phyloP scores from a whole-genome alignment of 192 early-diverging fungal species.

The Coemansia sp. region DNA sequence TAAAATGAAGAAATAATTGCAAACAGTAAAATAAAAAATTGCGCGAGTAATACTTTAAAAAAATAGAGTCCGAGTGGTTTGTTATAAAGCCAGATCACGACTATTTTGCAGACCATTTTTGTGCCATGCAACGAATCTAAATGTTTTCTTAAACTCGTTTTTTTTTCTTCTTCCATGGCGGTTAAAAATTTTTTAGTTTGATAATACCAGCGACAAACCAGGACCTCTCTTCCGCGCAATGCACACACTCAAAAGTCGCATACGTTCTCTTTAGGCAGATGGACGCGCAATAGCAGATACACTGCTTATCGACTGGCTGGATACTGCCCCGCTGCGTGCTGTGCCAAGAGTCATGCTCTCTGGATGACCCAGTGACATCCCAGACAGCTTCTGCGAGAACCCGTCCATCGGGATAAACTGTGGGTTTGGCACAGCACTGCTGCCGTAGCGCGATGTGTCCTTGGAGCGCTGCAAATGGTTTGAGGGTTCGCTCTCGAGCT shows the following conservation, averaged over 20 bases:
- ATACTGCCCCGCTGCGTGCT: neutral
- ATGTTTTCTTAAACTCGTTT: no score
- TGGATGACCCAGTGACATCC: constrained; percentile 20
- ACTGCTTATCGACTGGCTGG: constrained; percentile 12
- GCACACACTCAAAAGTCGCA: neutral
- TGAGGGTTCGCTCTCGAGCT: constrained; percentile 39
- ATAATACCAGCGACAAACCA: no score
- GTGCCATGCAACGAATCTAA: no score
- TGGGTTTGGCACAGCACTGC: constrained; percentile 20
- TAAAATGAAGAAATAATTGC: no score
- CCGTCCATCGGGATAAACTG: constrained; percentile 40
- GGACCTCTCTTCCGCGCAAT: no score
- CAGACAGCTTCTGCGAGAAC: constrained; percentile 33
- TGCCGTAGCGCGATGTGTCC: neutral
- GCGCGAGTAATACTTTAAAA: no score
- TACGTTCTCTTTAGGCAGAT: neutral
- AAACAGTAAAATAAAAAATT: no score
- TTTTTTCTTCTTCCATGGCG: no score
- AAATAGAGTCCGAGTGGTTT: no score
- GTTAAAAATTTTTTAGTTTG: no score
- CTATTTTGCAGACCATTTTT: no score
- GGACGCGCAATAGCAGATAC: constrained; percentile 39
- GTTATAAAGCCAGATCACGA: no score
- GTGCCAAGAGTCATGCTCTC: constrained; percentile 4
- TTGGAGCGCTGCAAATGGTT: neutral